Base-by-base conservation (phyloP, 1,284 basidiomycete species). In the Neolentinus lepideus region DNA sequence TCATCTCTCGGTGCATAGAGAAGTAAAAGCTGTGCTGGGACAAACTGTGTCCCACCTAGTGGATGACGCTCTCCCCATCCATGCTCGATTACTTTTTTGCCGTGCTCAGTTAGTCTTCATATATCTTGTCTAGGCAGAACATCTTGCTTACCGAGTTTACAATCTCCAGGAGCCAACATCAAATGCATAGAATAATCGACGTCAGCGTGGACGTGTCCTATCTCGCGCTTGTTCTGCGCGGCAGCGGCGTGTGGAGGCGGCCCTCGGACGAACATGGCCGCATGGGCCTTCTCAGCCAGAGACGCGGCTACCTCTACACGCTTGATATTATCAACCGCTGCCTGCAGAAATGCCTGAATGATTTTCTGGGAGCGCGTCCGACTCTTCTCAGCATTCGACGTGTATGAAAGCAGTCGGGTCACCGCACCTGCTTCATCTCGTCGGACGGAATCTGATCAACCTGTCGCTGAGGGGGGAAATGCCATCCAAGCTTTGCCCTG, bases 401-500 rank as follows among this genome's bases (percentile, higher is more conserved):
- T 25, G 12, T 9, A 14, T 21, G 11, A 6, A 6, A 22, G 6
- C 24, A 50, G 22, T 46, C 24, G 8, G 24, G 25, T 26, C 14
- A 6, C 3, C 61, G 35, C 47, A 65, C 64, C 33, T 56, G 45
- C 12, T 53, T 50, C 21, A 65, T 56, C 27, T 59, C 58, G 9
- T 56, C 35, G 4, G 54, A 16, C 0, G 62, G 54, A 24, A 58
- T 50, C 45, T 60, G 54, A 16, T 63, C 58, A 16, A 62, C 36
- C 56, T 68, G 66, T 3, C 66, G 52, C 46, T 63, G 63, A 2
- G 66, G 66, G 14, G 64, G 35, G 51, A 61, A 59, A 54, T 67
- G 65, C 61, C 62, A 67, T 1, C 61, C 58, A 2, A 54, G 58
- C 35, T n/a, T 53, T 2, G 65, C 64, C 22, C 65, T 36, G 11